These are phyloP conservation scores for Erucastrum elatum DNA, from an alignment of 345 rosid species.

Conservation along the genomic window DNA sequence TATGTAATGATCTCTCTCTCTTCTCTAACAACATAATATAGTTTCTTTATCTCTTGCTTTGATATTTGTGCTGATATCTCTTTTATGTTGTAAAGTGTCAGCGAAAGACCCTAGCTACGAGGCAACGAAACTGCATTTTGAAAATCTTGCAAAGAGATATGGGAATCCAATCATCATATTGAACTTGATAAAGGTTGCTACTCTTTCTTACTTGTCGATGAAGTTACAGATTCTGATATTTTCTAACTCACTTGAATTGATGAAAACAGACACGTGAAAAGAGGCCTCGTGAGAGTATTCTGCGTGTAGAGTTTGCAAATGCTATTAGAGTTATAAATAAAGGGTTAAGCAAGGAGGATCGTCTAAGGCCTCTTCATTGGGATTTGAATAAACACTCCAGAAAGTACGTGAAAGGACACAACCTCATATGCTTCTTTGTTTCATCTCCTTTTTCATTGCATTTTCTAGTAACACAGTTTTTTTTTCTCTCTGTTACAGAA, in stretches of 20 bases:
- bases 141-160: constrained; percentile 84
- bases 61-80: constrained; percentile 36
- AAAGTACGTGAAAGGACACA: constrained; percentile 47
- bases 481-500: constrained; percentile 34
- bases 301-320: constrained; percentile 77
- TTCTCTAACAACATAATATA: neutral
- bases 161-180: constrained; percentile 86
- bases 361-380: constrained; percentile 81
- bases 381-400: constrained; percentile 78
- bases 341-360: constrained; percentile 59
- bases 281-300: constrained; percentile 92
- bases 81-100: constrained; percentile 57
- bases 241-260: constrained; percentile 31
- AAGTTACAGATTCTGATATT: neutral
- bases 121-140: constrained; percentile 92
- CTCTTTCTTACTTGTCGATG: constrained; percentile 10
- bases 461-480: neutral
- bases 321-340: constrained; percentile 69
- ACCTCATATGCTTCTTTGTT: constrained; percentile 1
- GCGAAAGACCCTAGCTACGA: constrained; percentile 68
- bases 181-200: constrained; percentile 80
- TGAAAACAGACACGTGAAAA: constrained; percentile 64
- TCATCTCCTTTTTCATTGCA: neutral
- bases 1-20: constrained; percentile 53
- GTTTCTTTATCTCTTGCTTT: neutral